phyloP scores from a whole-genome alignment of 306 rosid species.

The Lithocarpus polystachyus region DNA sequence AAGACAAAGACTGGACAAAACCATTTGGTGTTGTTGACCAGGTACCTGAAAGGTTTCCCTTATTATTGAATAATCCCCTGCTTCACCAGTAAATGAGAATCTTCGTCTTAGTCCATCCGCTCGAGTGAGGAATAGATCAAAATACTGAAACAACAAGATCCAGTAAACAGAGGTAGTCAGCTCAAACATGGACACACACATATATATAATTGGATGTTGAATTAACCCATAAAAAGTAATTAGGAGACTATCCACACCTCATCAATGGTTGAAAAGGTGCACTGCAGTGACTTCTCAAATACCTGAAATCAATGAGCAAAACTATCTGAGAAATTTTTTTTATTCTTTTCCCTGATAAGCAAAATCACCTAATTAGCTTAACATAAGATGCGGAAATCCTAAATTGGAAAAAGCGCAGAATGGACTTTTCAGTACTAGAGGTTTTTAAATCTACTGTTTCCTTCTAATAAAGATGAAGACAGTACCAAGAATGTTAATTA shows the following conservation, averaged over 20 bases:
- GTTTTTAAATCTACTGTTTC: background rate
- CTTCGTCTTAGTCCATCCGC: conserved; percentile 91
- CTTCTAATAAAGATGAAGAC: background rate
- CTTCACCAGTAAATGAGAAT: conserved; percentile 39
- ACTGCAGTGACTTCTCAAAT: conserved; percentile 65
- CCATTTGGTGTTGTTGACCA: background rate
- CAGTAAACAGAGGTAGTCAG: conserved; percentile 16
- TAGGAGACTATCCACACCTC: conserved; percentile 50
- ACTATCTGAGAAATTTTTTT: background rate
- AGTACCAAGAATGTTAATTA: background rate
- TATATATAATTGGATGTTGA: background rate
- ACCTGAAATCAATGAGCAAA: conserved; percentile 51
- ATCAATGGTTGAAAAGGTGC: conserved; percentile 64
- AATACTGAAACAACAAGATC: conserved; percentile 51
- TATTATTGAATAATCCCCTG: conserved; percentile 44
- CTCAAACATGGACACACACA: background rate
- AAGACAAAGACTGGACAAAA: background rate
- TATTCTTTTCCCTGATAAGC: background rate
- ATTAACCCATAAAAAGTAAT: background rate
- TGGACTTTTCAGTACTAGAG: background rate
- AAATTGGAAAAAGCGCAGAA: background rate
- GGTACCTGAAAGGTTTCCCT: conserved; percentile 85
- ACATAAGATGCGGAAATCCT: background rate
- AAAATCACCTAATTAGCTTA: conserved; percentile 13
- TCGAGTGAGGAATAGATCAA: conserved; percentile 85